phyloP scores from a whole-genome alignment of 2,329 filamentous ascomycete species.

The Fusarium buxicola region DNA sequence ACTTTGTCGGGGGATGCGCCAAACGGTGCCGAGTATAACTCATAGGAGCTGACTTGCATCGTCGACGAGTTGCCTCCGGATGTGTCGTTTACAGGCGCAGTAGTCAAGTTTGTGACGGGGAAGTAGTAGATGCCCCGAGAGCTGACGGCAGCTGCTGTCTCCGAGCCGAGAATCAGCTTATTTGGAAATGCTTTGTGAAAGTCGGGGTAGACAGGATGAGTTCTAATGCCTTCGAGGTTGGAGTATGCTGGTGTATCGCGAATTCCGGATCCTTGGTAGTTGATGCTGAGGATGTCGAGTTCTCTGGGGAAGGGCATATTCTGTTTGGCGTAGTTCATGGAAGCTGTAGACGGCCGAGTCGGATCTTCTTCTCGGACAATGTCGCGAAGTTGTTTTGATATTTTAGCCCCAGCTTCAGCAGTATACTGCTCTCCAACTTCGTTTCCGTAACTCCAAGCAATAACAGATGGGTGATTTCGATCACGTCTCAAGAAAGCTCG shows the following conservation, averaged over 20 bases:
- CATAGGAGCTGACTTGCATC: constrained; percentile 61
- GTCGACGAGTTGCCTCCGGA: constrained; percentile 53
- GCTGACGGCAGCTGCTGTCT: constrained; percentile 59
- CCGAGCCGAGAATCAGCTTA: constrained; percentile 59
- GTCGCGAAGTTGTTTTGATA: constrained; percentile 52
- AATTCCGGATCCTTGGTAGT: constrained; percentile 67
- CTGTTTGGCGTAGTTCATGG: constrained; percentile 60
- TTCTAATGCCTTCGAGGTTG: constrained; percentile 47
- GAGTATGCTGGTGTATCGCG: constrained; percentile 47
- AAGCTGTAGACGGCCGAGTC: constrained; percentile 58
- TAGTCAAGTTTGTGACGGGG: constrained; percentile 57
- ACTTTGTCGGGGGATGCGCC: constrained; percentile 65
- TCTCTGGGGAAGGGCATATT: constrained; percentile 51
- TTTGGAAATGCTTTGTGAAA: constrained; percentile 60
- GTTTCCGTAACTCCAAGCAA: constrained; percentile 66
- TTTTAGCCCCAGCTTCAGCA: constrained; percentile 45
- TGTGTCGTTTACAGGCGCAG: constrained; percentile 52
- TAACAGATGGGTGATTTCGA: constrained; percentile 65
- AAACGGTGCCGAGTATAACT: constrained; percentile 61
- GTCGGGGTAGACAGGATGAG: constrained; percentile 50
- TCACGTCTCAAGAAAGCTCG: constrained; percentile 64
- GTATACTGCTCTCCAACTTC: constrained; percentile 62
- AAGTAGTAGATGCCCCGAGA: constrained; percentile 65
- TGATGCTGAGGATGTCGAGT: constrained; percentile 63
- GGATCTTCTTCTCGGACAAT: constrained; percentile 61